Conservation (phyloP, 805 yeast genomes). For the Myxozyma neglecta region DNA sequence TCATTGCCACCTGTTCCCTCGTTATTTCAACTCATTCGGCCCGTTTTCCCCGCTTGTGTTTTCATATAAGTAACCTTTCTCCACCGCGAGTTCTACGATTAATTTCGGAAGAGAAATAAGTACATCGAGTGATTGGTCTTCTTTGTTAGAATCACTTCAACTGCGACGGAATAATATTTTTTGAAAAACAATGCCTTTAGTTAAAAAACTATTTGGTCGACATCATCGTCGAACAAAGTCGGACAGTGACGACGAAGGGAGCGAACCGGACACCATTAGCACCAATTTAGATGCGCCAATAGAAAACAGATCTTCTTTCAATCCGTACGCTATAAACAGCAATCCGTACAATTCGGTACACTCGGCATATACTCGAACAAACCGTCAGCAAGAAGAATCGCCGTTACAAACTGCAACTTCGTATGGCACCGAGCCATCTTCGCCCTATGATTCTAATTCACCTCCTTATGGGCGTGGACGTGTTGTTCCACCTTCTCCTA, state of each 20-base stretch:
- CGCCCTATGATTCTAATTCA: neutral
- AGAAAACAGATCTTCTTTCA: neutral
- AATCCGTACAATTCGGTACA: slow-evolving; percentile 20
- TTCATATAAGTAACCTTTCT: too few species aligned
- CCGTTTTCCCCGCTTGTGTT: too few species aligned
- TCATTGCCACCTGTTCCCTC: too few species aligned
- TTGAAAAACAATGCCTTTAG: neutral
- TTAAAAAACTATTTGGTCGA: slow-evolving; percentile 1
- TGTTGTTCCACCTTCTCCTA: slow-evolving; percentile 1
- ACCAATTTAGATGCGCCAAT: neutral
- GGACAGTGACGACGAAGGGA: neutral
- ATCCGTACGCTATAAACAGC: slow-evolving; percentile 24
- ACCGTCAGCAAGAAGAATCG: neutral
- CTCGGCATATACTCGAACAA: slow-evolving; percentile 2
- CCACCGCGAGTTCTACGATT: too few species aligned
- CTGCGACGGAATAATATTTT: neutral
- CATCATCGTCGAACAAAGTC: slow-evolving; percentile 1
- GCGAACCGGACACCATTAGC: neutral
- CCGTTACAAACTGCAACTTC: neutral
- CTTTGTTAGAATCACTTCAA: neutral
- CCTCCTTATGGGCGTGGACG: neutral
- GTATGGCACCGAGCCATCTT: neutral
- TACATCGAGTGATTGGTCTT: neutral
- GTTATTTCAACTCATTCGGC: too few species aligned
- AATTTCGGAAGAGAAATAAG: too few species aligned